A percentile compares a stretch with the other conserved stretches of the same genome.
phyloP scores from a whole-genome alignment of 2,329 filamentous ascomycete species.

The Nannizzia gypsea region DNA sequence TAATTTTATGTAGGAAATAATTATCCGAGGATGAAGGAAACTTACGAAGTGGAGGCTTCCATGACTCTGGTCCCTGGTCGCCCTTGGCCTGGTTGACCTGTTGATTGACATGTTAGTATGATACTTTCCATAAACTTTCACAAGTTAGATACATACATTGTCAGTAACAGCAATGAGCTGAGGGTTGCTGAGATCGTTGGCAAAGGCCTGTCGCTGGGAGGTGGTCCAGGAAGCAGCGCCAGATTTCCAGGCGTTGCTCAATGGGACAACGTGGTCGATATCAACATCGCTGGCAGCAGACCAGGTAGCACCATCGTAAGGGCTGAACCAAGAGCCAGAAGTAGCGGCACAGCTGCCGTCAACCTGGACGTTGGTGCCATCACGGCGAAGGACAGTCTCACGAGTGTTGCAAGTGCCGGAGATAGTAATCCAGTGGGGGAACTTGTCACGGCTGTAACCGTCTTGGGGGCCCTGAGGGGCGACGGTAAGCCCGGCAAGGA shows the following conservation, averaged over 20 bases:
- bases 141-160: slow-evolving; percentile 28
- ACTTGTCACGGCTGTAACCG: slow-evolving; percentile 54
- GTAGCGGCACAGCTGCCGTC: slow-evolving; percentile 50
- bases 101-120: neutral
- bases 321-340: slow-evolving; percentile 57
- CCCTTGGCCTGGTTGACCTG: slow-evolving; percentile 57
- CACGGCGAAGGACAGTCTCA: slow-evolving; percentile 61
- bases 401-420: slow-evolving; percentile 58
- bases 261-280: slow-evolving; percentile 72
- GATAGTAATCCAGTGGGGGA: slow-evolving; percentile 60
- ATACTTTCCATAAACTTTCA: neutral
- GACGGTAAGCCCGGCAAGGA: slow-evolving; percentile 50
- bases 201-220: slow-evolving; percentile 53
- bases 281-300: slow-evolving; percentile 58
- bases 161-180: slow-evolving; percentile 72
- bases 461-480: slow-evolving; percentile 42
- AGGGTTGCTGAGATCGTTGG: slow-evolving; percentile 64
- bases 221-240: slow-evolving; percentile 64
- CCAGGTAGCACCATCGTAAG: slow-evolving; percentile 64
- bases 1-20: neutral
- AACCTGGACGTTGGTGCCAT: slow-evolving; percentile 53
- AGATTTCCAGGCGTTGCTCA: slow-evolving; percentile 73
- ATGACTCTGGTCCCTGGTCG: slow-evolving; percentile 60
- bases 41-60: slow-evolving; percentile 58
- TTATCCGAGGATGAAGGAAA: slow-evolving; percentile 5